Base-by-base conservation (phyloP, 352 stramenopile species). In the Aphanomyces stellatus region DNA sequence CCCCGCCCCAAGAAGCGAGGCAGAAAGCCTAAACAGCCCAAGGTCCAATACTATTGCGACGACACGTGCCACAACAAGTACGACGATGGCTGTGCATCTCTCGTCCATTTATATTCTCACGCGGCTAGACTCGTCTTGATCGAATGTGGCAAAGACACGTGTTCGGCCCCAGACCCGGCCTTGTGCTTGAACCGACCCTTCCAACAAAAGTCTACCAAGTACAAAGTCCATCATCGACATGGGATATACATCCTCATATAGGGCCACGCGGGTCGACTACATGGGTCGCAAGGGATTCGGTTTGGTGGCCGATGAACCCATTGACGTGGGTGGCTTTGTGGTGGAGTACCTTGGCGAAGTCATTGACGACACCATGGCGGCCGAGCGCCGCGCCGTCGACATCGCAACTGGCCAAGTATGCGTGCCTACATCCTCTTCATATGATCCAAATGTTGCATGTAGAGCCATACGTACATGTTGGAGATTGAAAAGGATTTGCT, bases 291-390 rank as follows among this genome's bases (percentile, higher is more conserved):
- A 88, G 46, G 92, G 92, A 49, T 98, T 96, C 75, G 92, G 92
- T 28, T 79, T 98, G 10, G 74, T 97, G 25, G 76, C 86, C 4
- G 76, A 92, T 13, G 84, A 95, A 34, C 62, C 67, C 33, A 88
- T 97, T 10, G 72, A 83, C n/a, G 75, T 80, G 0, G 81, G 82
- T 27, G 83, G 94, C 53, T 90, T 98, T 22, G 81, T 98, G n/a
- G 88, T 95, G 71, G 92, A 98, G 74, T 98, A 98, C 73, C 82
- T 96, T 2, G 92, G 92, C 24, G 90, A 97, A 78, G 85, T 98
- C 19, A 95, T 98, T 71, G 85, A 96, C 64, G 88, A 96, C 62
- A 71, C 81, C 42, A 87, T 96, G 70, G 87, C 76, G 68, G 79
- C 84, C 51, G 75, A 78, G 7, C 80, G 81, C 30, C 68, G 89